These are phyloP conservation scores for Diaporthe longicolla DNA, from an alignment of 2,329 filamentous ascomycete genomes.

Conservation along the genomic window DNA sequence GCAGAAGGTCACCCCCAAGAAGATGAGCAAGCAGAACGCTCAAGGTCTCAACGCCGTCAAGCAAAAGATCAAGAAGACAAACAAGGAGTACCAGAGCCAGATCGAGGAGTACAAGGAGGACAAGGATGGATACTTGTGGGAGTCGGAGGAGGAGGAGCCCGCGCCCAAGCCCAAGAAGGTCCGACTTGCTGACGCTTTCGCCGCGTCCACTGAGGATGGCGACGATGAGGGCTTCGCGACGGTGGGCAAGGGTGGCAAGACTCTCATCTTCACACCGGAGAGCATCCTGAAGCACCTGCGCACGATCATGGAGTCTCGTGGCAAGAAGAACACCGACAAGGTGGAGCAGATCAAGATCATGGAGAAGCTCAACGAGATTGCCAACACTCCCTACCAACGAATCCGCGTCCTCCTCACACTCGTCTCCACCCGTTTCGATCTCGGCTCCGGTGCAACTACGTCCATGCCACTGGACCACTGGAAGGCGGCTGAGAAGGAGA, in stretches of 20 bases:
- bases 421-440: conserved; percentile 94
- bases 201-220: conserved; percentile 63
- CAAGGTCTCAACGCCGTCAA: conserved; percentile 97
- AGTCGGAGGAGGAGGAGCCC: conserved; percentile 79
- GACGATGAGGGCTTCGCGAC: conserved; percentile 91
- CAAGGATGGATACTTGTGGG: conserved; percentile 88
- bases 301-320: conserved; percentile 92
- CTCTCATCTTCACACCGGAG: conserved; percentile 93
- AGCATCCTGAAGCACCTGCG: conserved; percentile 98
- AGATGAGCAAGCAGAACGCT: conserved; percentile 97
- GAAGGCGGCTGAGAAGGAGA: conserved; percentile 93
- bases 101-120: conserved; percentile 89
- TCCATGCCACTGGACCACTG: conserved; percentile 97
- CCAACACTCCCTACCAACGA: conserved; percentile 91
- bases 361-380: conserved; percentile 94
- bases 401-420: conserved; percentile 93
- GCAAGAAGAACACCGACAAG: conserved; percentile 98
- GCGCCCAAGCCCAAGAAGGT: conserved; percentile 67
- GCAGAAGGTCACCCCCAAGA: conserved; percentile 96
- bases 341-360: conserved; percentile 95
- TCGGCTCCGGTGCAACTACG: conserved; percentile 81
- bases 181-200: conserved; percentile 60
- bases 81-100: conserved; percentile 91
- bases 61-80: conserved; percentile 98
- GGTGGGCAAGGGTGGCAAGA: conserved; percentile 90